These are phyloP conservation scores for Nemania sp. DNA, from an alignment of 2,329 filamentous ascomycete species.

Conservation along the genomic window DNA sequence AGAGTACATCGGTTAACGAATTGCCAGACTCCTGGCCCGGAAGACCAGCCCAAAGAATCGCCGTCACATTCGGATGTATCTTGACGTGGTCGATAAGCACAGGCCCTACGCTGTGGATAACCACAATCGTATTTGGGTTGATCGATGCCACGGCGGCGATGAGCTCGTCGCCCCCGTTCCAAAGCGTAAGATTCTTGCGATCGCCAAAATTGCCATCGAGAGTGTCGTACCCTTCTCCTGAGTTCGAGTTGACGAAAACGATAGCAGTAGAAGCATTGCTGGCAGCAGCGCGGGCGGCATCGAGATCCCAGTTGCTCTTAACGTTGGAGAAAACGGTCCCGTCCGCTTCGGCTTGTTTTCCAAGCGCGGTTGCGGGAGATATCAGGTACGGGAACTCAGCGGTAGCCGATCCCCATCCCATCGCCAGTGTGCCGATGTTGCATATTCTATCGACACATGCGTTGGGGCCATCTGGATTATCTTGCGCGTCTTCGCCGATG, in stretches of 20 bases:
- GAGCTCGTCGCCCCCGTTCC: slow-evolving; percentile 77
- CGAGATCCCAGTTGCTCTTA: slow-evolving; percentile 44
- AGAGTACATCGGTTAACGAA: slow-evolving; percentile 75
- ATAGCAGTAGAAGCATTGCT: slow-evolving; percentile 45
- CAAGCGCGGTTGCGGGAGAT: slow-evolving; percentile 71
- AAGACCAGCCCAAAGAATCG: slow-evolving; percentile 77
- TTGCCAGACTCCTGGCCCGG: slow-evolving; percentile 84
- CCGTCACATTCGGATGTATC: slow-evolving; percentile 74
- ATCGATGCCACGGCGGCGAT: slow-evolving; percentile 75
- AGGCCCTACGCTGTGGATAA: slow-evolving; percentile 83
- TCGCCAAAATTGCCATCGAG: slow-evolving; percentile 85
- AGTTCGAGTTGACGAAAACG: slow-evolving; percentile 82
- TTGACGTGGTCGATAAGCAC: slow-evolving; percentile 75
- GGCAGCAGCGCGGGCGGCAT: slow-evolving; percentile 29
- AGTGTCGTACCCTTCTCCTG: slow-evolving; percentile 82
- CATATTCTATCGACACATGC: slow-evolving; percentile 71
- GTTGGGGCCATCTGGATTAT: slow-evolving; percentile 76
- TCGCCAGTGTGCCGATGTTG: slow-evolving; percentile 64
- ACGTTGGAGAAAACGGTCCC: slow-evolving; percentile 62
- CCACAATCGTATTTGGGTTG: slow-evolving; percentile 85
- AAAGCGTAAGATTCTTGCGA: slow-evolving; percentile 87
- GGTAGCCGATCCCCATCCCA: slow-evolving; percentile 78
- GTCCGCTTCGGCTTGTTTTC: slow-evolving; percentile 61
- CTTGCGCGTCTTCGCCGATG: slow-evolving; percentile 80
- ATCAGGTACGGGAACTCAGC: slow-evolving; percentile 74